These are phyloP conservation scores for Uronychia setigera DNA, from an alignment of 73 alveolate species.

Conservation along the genomic window DNA sequence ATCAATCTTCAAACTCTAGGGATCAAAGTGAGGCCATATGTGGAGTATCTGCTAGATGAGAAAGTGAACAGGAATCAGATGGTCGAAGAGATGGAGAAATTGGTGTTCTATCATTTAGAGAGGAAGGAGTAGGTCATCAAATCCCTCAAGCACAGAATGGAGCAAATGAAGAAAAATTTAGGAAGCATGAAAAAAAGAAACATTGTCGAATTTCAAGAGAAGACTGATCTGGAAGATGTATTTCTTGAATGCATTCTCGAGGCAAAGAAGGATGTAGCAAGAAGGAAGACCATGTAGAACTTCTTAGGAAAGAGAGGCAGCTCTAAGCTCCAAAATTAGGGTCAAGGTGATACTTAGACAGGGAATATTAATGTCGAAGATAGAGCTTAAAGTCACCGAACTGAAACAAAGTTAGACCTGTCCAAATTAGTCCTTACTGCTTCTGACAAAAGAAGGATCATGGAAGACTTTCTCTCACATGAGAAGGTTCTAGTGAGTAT, in stretches of 20 bases:
- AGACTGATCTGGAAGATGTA: conserved; percentile 7
- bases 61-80: not conserved
- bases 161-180: not conserved
- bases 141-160: not conserved
- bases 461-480: not conserved
- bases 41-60: not conserved
- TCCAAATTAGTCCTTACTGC: too few relatives aligned
- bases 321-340: too few relatives aligned
- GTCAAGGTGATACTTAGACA: not conserved
- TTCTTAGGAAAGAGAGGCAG: not conserved
- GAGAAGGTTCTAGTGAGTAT: not conserved
- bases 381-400: too few relatives aligned
- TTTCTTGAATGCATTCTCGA: conserved; percentile 8
- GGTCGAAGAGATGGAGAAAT: not conserved
- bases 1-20: too few relatives aligned
- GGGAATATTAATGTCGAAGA: not conserved
- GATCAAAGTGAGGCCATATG: not conserved
- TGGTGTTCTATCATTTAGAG: not conserved
- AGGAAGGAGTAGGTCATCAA: not conserved
- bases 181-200: not conserved
- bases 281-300: not conserved
- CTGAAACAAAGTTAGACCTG: too few relatives aligned
- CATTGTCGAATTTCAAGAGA: not conserved
- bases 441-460: not conserved
- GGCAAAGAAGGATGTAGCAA: conserved; percentile 8